A percentile compares a stretch with the other conserved stretches of the same genome.
phyloP scores from a whole-genome alignment of 371 early-diverging fungal species.

The Apophysomyces ossiformis region DNA sequence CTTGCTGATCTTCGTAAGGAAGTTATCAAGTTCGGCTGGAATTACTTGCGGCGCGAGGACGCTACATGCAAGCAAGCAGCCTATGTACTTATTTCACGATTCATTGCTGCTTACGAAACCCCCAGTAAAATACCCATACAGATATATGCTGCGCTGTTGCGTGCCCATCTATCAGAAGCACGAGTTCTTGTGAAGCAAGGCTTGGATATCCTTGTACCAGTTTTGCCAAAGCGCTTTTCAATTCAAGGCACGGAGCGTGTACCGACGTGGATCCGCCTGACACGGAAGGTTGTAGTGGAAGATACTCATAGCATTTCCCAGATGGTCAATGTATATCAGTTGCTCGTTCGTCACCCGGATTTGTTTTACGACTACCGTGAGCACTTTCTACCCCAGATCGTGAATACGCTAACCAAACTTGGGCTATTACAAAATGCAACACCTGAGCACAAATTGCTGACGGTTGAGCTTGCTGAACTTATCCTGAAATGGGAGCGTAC shows the following conservation, averaged over 20 bases:
- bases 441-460: slow-evolving; percentile 83
- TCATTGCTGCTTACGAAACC: slow-evolving; percentile 91
- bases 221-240: slow-evolving; percentile 80
- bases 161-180: slow-evolving; percentile 87
- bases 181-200: slow-evolving; percentile 90
- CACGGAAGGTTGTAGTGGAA: slow-evolving; percentile 86
- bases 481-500: slow-evolving; percentile 88
- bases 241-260: slow-evolving; percentile 54
- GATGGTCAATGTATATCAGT: slow-evolving; percentile 87
- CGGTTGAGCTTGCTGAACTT: slow-evolving; percentile 90
- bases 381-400: slow-evolving; percentile 89
- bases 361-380: slow-evolving; percentile 88
- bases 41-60: slow-evolving; percentile 88
- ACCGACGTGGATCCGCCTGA: slow-evolving; percentile 90
- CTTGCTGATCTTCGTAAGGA: slow-evolving; percentile 88
- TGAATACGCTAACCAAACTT: slow-evolving; percentile 83
- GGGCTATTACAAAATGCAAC: slow-evolving; percentile 86
- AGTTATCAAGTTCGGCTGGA: slow-evolving; percentile 96
- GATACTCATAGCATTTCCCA: slow-evolving; percentile 90
- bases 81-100: slow-evolving; percentile 89
- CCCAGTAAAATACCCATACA: slow-evolving; percentile 92
- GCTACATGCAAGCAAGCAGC: slow-evolving; percentile 94
- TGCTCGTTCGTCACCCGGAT: slow-evolving; percentile 88
- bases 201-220: slow-evolving; percentile 90
- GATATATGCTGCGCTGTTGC: slow-evolving; percentile 86